Conservation (phyloP, 495 filamentous ascomycete species). For the Aspergillus leporis region DNA sequence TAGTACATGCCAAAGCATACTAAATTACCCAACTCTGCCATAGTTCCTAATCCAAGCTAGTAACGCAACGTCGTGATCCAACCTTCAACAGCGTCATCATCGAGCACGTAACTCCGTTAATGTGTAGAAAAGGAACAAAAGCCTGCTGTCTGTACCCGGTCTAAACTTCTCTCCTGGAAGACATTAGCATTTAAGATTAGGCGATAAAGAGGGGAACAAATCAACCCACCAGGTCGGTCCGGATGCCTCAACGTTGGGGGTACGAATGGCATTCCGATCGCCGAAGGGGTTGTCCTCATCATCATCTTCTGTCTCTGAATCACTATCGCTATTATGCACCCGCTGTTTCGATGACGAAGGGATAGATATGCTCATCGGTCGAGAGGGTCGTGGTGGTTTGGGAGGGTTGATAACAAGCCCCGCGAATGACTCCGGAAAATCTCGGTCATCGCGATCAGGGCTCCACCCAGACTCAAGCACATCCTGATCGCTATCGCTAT, state of each 20-base stretch:
- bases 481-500: constrained; percentile 84
- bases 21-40: background rate
- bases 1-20: constrained; percentile 2
- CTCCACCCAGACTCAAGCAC: constrained; percentile 39
- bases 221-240: constrained; percentile 55
- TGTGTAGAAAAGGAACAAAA: background rate
- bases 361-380: constrained; percentile 34
- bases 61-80: background rate
- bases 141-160: background rate
- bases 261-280: constrained; percentile 71
- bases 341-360: constrained; percentile 26
- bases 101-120: background rate
- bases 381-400: constrained; percentile 41
- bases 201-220: background rate
- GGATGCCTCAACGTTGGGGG: constrained; percentile 53
- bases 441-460: constrained; percentile 29
- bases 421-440: constrained; percentile 37
- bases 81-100: background rate
- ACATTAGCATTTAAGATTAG: background rate
- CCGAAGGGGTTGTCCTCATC: constrained; percentile 78
- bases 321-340: constrained; percentile 38
- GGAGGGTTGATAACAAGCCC: constrained; percentile 44
- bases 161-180: constrained; percentile 2
- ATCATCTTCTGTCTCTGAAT: constrained; percentile 52
- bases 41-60: background rate